Evolutionary conservation across 768 basidiomycete genomes (phyloP).

Genomic region (Lentinula sp.): DNA sequence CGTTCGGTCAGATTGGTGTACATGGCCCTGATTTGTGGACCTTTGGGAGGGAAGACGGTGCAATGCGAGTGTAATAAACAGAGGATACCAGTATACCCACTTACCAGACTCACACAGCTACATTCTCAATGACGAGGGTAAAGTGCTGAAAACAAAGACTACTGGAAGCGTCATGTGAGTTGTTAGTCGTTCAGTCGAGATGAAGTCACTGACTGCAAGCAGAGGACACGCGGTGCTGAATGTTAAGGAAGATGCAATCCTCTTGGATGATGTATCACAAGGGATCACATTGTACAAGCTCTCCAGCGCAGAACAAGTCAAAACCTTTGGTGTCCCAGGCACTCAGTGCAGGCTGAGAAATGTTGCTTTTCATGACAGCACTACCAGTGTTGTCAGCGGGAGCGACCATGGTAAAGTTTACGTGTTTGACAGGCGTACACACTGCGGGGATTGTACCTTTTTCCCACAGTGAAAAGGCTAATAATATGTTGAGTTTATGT

Average conservation of each 20-base stretch:
- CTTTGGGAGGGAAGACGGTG: slow-evolving; percentile 1
- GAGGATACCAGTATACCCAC: not conserved
- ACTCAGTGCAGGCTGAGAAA: not conserved
- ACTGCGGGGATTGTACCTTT: too few relatives aligned
- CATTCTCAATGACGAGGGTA: not conserved
- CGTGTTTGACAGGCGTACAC: slow-evolving; percentile 1
- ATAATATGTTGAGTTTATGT: too few relatives aligned
- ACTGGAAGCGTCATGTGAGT: not conserved
- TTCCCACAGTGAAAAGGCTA: too few relatives aligned
- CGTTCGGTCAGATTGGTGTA: not conserved
- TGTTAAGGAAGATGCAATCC: not conserved
- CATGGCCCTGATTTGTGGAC: not conserved
- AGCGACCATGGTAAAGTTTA: slow-evolving; percentile 4
- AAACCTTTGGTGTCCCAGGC: not conserved
- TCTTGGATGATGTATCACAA: not conserved
- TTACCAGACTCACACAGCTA: not conserved
- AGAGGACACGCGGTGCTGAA: not conserved
- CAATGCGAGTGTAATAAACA: not conserved
- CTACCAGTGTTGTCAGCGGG: not conserved
- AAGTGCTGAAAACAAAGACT: not conserved
- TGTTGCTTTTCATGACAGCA: not conserved
- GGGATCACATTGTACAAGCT: not conserved
- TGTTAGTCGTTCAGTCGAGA: not conserved
- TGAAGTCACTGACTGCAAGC: not conserved
- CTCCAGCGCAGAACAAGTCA: not conserved